phyloP scores from a whole-genome alignment of 768 basidiomycete genomes.

The Leccinum variicolor region DNA sequence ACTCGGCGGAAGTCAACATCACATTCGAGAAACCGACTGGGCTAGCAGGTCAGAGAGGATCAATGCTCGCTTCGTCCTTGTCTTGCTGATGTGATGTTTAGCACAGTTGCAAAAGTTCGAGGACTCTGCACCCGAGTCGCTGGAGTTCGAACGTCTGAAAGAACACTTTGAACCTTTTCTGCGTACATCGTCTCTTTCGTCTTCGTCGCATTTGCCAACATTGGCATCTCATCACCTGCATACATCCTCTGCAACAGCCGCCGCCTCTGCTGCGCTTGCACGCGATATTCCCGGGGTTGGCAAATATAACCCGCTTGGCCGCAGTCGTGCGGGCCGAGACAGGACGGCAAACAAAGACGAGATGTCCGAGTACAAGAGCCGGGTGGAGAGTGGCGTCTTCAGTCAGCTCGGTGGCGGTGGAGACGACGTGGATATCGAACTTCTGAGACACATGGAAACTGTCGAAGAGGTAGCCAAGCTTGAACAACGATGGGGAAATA shows the following conservation, averaged over 20 bases:
- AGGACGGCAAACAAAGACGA: slow-evolving; percentile 70
- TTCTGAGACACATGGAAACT: slow-evolving; percentile 60
- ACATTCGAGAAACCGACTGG: slow-evolving; percentile 97
- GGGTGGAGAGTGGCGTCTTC: slow-evolving; percentile 60
- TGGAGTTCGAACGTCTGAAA: slow-evolving; percentile 93
- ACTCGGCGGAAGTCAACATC: slow-evolving; percentile 86
- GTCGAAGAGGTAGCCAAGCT: slow-evolving; percentile 62
- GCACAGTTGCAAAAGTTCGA: slow-evolving; percentile 90
- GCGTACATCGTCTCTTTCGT: slow-evolving; percentile 73
- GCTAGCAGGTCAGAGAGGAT: slow-evolving; percentile 69
- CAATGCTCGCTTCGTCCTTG: neutral
- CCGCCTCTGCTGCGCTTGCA: slow-evolving; percentile 84
- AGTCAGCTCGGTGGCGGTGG: slow-evolving; percentile 54
- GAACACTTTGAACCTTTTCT: slow-evolving; percentile 97
- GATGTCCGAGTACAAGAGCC: slow-evolving; percentile 71
- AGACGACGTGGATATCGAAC: slow-evolving; percentile 68
- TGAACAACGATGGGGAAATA: slow-evolving; percentile 77
- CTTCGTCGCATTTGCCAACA: slow-evolving; percentile 54
- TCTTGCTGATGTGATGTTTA: slow-evolving; percentile 29
- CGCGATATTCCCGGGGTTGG: slow-evolving; percentile 82
- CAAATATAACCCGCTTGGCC: slow-evolving; percentile 66
- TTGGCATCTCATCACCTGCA: slow-evolving; percentile 66
- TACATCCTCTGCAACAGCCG: slow-evolving; percentile 80
- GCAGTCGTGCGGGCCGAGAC: slow-evolving; percentile 52
- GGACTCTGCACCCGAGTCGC: slow-evolving; percentile 76